phyloP scores from a whole-genome alignment of 805 yeast species.

The Monosporozyma aerobia region DNA sequence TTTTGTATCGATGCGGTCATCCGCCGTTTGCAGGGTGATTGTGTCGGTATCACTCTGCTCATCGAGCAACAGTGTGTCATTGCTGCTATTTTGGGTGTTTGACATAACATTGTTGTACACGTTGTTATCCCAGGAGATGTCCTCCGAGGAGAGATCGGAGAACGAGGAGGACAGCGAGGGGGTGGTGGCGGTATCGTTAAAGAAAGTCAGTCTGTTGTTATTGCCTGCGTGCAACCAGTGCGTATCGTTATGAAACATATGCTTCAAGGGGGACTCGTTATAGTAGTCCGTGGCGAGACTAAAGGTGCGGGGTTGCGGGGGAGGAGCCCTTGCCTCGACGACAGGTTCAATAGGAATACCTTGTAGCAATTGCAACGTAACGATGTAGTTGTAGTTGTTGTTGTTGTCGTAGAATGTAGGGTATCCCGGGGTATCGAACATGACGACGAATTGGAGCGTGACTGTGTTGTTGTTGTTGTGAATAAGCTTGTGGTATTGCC shows the following conservation, averaged over 20 bases:
- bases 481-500: constrained; percentile 17
- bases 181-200: neutral
- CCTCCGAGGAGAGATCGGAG: constrained; percentile 8
- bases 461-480: neutral
- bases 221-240: constrained; percentile 17
- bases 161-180: constrained; percentile 10
- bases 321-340: neutral
- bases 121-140: no score
- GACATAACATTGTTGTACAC: no score
- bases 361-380: constrained; percentile 4
- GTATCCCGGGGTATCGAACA: constrained; percentile 22
- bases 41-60: no score
- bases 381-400: constrained; percentile 26
- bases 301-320: constrained; percentile 17
- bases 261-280: constrained; percentile 28
- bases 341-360: no score
- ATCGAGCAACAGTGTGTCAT: no score
- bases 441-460: neutral
- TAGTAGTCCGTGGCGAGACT: constrained; percentile 28
- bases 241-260: constrained; percentile 23
- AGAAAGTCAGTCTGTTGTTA: constrained; percentile 11
- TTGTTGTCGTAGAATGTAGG: constrained; percentile 31
- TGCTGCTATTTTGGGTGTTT: no score
- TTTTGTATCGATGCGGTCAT: no score
- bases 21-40: no score